Evolutionary conservation across 768 basidiomycete genomes (phyloP), one percentile per base, ranked within the genome.

Genomic region (Trametes coccinea): DNA sequence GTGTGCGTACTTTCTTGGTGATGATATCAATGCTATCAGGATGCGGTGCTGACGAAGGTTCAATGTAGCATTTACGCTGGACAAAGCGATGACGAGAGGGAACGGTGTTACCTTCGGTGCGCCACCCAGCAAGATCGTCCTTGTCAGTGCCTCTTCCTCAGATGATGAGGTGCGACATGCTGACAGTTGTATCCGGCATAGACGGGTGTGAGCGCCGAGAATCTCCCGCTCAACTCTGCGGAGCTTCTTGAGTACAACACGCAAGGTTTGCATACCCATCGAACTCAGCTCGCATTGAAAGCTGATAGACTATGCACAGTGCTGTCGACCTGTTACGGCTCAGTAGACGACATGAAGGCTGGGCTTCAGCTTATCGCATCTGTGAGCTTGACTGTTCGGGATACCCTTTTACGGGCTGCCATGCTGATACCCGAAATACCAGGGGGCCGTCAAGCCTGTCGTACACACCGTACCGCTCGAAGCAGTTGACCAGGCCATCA

Each of bases 1-100:
- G 34, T 66, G 71, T 72, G 39, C 6, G 66, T 62, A 2, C 11
- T 22, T 48, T 16, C 33, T 14, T 9, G 1, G 34, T 14, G 33
- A 47, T 11, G 22, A 16, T 4, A 4, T 14, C 22, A 22, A 22
- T 22, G 22, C 22, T 22, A 17, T 11, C 9, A 11, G 39, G 30
- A 14, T 17, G 13, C 22, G 55, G 22, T 37, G 34, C 29, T 43
- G 52, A 7, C 17, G 5, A 17, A 29, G 16, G 4, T 2, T 22
- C 14, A 29, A n/a, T 29, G 40, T 43, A 61, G 60, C 52, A 16
- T 61, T 61, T 31, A 13, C 45, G 22, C 30, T 57, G 37, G 39
- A 34, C 16, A 39, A 57, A 39, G 47, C 56, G 34, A 46, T 46
- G 6, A 39, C 39, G 47, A 17, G 16, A 34, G 16, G 33, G 17